Evolutionary conservation across 768 basidiomycete species (phyloP), one percentile per base, ranked within the genome.

Genomic region (Mycena floridula): DNA sequence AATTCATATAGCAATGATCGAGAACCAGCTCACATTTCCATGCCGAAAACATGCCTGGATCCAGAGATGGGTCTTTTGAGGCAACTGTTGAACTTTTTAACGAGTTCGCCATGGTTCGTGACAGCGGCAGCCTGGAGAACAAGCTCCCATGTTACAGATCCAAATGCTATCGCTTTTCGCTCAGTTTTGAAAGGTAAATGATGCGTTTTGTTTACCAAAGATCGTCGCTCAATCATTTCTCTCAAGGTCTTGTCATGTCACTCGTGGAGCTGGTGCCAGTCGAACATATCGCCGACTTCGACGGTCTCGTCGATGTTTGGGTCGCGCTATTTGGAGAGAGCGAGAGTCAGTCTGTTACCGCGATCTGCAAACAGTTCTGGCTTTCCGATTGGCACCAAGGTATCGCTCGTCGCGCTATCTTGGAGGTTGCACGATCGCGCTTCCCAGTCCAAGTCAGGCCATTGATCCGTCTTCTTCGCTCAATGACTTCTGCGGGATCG

Each of bases 331-430:
- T 85, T 46, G 89, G 89, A 5, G 74, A 85, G 21, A 87, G 85
- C 52, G 82, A 79, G 51, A 80, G 67, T 60, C 66, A 58, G 58
- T 77, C 87, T 23, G 72, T 86, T 21, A 68, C 76, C 9, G 78
- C 77, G 3, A 81, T 95, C 47, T 86, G 84, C 50, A 67, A 73
- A 5, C 89, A 93, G 52, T 94, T 80, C 60, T 97, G 93, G 91
- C 72, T 81, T 43, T 70, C 67, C 2, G 90, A 93, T 55, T 87
- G 81, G 79, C 66, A 78, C 28, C 69, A 73, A 27, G 79, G 79
- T 38, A 71, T 74, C 3, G 66, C 81, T 16, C 85, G 91, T 24
- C 77, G 85, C 22, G 85, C 87, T 26, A 76, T 94, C 40, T 76
- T 97, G 44, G 90, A 93, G 48, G 81, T 90, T 20, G 79, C 86